phyloP scores from a whole-genome alignment of 2,329 filamentous ascomycete genomes.

The Exophiala bonariae region DNA sequence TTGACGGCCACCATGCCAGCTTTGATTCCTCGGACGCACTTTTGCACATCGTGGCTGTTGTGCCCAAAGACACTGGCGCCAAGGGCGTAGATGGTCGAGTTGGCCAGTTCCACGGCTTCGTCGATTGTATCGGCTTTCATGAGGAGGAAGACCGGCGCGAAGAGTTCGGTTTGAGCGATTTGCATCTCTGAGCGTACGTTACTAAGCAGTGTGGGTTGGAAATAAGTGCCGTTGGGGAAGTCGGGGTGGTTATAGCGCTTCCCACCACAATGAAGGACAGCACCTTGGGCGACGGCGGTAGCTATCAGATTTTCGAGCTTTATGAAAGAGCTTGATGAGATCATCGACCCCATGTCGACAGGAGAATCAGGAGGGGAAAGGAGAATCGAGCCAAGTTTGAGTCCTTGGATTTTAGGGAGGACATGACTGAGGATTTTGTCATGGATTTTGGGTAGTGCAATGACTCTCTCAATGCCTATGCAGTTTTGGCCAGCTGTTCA shows the following conservation, averaged over 20 bases:
- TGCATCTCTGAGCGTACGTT: constrained; percentile 83
- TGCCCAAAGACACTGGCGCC: constrained; percentile 85
- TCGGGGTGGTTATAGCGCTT: constrained; percentile 69
- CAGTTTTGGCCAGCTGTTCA: constrained; percentile 85
- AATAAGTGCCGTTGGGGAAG: constrained; percentile 83
- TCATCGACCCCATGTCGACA: constrained; percentile 82
- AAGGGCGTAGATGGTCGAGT: constrained; percentile 80
- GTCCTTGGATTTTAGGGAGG: constrained; percentile 68
- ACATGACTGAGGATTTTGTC: constrained; percentile 69
- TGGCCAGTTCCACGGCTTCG: constrained; percentile 75
- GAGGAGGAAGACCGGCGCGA: constrained; percentile 84
- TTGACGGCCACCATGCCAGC: constrained; percentile 94
- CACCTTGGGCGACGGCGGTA: constrained; percentile 76
- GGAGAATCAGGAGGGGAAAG: constrained; percentile 38
- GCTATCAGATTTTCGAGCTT: constrained; percentile 74
- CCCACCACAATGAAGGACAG: constrained; percentile 78
- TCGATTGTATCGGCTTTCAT: constrained; percentile 70
- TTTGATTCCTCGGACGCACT: constrained; percentile 67
- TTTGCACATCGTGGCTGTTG: constrained; percentile 61
- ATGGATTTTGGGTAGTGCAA: constrained; percentile 77
- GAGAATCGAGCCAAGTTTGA: constrained; percentile 74
- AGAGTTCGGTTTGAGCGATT: constrained; percentile 88
- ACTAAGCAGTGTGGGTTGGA: constrained; percentile 84
- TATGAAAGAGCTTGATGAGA: constrained; percentile 74
- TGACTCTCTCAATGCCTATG: constrained; percentile 91